Base-by-base conservation (phyloP, 1,284 basidiomycete genomes). In the Trichosporon ovoides region DNA sequence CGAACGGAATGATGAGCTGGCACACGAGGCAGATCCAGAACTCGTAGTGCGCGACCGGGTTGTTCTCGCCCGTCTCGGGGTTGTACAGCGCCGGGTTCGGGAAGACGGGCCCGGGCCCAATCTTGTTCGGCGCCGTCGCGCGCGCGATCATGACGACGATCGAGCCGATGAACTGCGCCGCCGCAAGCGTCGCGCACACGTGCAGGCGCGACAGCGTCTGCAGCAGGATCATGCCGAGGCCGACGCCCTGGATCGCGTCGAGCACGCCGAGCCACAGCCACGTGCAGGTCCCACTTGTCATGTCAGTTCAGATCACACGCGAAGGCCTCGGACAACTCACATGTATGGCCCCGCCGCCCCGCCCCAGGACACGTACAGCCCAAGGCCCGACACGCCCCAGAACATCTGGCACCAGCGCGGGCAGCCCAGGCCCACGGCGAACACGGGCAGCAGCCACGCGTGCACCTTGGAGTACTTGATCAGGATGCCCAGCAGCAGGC, bases 251-350 rank as follows among this genome's bases (percentile, higher is more conserved):
- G 43, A 95, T 81, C 35, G 91, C 90, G 74, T 92, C 91, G 50
- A 95, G 81, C 37, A 95, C 91, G 71, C 91, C 91, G 13, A 95
- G 83, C 91, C 91, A 95, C 38, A 95, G 81, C 91, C 91, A 95
- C 34, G 94, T 78, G 33, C 86, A 88, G 33, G 90, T 83, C 52
- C 88, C 88, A 53, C 71, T 73, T 49, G 0, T n/a, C 18, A 6
- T 43, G 48, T 63, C 61, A 63, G 56, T 33, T 22, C 16, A 20
- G 22, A n/a, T 18, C 19, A 28, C 28, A 24, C 13, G 38, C 46
- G 2, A 19, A 3, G 14, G 9, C 22, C 28, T 14, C 19, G 13
- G 3, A 10, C 2, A 6, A 69, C 70, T 68, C 56, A 69, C 60
- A 94, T 84, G 74, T 92, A 94, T 19, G 91, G 89, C 18, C 91